Base-by-base conservation (phyloP, 345 rosid species). In the Eutrema japonicum region DNA sequence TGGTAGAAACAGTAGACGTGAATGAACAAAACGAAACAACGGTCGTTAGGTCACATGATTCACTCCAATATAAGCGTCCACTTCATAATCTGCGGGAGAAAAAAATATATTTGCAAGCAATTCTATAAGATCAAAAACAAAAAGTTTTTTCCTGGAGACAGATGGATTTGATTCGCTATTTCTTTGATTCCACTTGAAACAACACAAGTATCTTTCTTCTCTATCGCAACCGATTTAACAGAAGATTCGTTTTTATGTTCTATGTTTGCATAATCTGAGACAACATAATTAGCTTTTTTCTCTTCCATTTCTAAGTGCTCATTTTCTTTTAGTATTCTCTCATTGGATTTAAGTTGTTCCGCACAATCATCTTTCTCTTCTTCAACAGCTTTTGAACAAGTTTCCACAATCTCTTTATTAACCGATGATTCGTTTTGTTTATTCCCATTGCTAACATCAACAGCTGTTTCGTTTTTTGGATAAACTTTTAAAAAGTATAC, bases 71-170 rank as follows among this genome's bases (percentile, higher is more conserved):
- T 18, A 18, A 18, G 22, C 22, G 22, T 89, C 96, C 13, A 89
- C 81, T 53, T 65, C 80, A 62, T 2, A 68, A 57, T 61, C 76
- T 75, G 80, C 76, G 16, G 82, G 79, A 69, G 85, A 81, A 58
- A 55, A 57, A 64, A 86, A 87, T 16, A 91, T 76, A 82, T 86
- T 89, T 10, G 83, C 93, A 54, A 95, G 93, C 66, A 91, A 76
- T 42, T 97, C 99, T 74, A 92, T 95, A 77, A 95, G 74, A 79
- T 95, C 96, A 78, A 94, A 92, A 75, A 94, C 84, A 27, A 89
- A 83, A 73, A 91, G 95, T 30, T 86, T 88, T 37, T 79, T 87
- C 71, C 68, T 83, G 18, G 57, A 47, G 2, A 12, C 50, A 0
- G n/a, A 57, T 8, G 64, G 35, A 52, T 22, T 26, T 9, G 36